Evolutionary conservation across 352 stramenopile species (phyloP).

Genomic region (Phytophthora tentaculata): DNA sequence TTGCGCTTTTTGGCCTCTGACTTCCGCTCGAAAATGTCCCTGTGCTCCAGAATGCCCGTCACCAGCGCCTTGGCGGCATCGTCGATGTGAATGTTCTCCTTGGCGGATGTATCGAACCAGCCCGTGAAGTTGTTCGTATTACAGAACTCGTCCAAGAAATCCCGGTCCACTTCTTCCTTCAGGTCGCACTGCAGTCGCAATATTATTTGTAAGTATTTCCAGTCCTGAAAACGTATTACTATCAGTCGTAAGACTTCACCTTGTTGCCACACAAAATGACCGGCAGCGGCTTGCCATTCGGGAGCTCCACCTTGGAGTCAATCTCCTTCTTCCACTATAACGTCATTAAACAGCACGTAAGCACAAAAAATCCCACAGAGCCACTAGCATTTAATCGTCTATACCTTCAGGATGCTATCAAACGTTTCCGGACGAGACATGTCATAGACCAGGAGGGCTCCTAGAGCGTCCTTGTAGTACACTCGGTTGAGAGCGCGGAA

Average conservation of each 20-base stretch:
- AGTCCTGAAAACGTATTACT: background rate
- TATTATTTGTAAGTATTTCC: conserved; percentile 5
- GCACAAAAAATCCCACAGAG: background rate
- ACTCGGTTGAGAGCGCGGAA: conserved; percentile 94
- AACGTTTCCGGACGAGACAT: conserved; percentile 92
- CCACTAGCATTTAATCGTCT: background rate
- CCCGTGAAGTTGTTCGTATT: conserved; percentile 90
- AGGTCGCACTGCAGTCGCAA: conserved; percentile 78
- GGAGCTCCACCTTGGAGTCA: conserved; percentile 92
- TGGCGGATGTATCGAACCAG: conserved; percentile 94
- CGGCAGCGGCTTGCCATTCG: conserved; percentile 90
- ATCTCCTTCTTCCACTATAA: conserved; percentile 94
- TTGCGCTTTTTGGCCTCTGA: conserved; percentile 69
- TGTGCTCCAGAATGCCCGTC: conserved; percentile 75
- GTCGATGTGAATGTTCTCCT: conserved; percentile 93
- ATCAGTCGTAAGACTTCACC: conserved; percentile 33
- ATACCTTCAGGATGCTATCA: conserved; percentile 85
- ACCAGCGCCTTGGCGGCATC: conserved; percentile 88
- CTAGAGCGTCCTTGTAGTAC: conserved; percentile 94
- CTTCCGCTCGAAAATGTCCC: conserved; percentile 90
- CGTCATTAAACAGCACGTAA: background rate
- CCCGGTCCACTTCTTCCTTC: conserved; percentile 71
- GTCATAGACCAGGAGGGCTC: conserved; percentile 93
- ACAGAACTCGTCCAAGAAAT: conserved; percentile 89
- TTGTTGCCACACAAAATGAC: conserved; percentile 95